Conservation (phyloP, 2,329 filamentous ascomycete species). For the Drechmeria coniospora region DNA sequence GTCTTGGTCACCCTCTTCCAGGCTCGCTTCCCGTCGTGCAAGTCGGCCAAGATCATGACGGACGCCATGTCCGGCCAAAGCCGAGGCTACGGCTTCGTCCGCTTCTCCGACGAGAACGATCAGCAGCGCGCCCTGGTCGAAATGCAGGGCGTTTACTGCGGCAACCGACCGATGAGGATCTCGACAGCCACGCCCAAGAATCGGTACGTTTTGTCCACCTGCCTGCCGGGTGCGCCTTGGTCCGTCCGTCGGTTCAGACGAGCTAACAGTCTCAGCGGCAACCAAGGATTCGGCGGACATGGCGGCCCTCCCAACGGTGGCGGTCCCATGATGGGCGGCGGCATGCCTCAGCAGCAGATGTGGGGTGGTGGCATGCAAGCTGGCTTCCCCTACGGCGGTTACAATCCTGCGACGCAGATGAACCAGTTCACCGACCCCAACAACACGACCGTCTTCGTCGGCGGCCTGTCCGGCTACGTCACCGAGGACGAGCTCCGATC, state of each 20-base stretch:
- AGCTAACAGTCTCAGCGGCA: slow-evolving; percentile 13
- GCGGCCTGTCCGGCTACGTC: slow-evolving; percentile 91
- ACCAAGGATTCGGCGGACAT: slow-evolving; percentile 24
- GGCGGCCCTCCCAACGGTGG: slow-evolving; percentile 23
- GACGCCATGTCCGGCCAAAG: slow-evolving; percentile 96
- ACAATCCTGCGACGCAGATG: slow-evolving; percentile 49
- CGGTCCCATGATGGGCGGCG: slow-evolving; percentile 28
- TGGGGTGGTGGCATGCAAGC: slow-evolving; percentile 21
- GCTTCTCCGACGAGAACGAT: slow-evolving; percentile 88
- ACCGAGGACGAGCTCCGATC: slow-evolving; percentile 99
- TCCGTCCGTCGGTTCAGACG: background rate
- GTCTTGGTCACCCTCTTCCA: slow-evolving; percentile 96
- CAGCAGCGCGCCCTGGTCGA: slow-evolving; percentile 91
- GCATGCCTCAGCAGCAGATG: slow-evolving; percentile 31
- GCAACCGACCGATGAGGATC: slow-evolving; percentile 96
- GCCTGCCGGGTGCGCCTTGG: background rate
- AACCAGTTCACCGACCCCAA: slow-evolving; percentile 99
- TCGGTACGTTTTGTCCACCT: slow-evolving; percentile 24
- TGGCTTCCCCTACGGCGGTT: slow-evolving; percentile 24
- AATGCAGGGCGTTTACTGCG: slow-evolving; percentile 99
- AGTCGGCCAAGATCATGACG: slow-evolving; percentile 99
- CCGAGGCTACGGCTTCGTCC: slow-evolving; percentile 93
- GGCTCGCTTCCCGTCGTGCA: slow-evolving; percentile 89
- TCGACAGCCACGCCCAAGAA: slow-evolving; percentile 97
- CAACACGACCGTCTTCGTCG: slow-evolving; percentile 98